Percentiles rank a stretch among this genome's conserved stretches.
Conservation (phyloP, 495 filamentous ascomycete genomes). For the Extremus antarcticus region DNA sequence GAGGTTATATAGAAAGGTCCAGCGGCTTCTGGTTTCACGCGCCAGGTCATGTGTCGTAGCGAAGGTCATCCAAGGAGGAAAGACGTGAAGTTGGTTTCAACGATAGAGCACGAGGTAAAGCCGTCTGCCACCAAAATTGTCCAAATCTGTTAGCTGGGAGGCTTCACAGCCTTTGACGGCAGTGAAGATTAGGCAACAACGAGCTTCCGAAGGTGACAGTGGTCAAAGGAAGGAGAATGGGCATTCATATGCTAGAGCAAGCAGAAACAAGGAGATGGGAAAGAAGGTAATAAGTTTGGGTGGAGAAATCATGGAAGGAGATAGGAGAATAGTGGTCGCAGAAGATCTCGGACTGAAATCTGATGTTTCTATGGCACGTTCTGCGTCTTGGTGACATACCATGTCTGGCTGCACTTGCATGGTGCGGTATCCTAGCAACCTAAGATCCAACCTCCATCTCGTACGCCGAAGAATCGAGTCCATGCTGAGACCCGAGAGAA, state of each 20-base stretch:
- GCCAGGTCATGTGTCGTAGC: too few species aligned
- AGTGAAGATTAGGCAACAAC: too few species aligned
- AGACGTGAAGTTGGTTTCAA: not conserved
- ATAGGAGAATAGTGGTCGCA: not conserved
- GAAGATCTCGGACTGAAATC: not conserved
- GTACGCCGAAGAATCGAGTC: not conserved
- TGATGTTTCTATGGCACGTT: not conserved
- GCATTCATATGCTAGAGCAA: too few species aligned
- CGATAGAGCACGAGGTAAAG: not conserved
- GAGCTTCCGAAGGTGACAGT: too few species aligned
- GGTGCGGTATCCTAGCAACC: not conserved
- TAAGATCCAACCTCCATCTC: not conserved
- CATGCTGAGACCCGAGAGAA: not conserved
- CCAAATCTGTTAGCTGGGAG: not conserved
- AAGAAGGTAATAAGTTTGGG: not conserved
- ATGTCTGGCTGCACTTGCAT: not conserved
- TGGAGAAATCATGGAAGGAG: not conserved
- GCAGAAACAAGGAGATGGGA: not conserved
- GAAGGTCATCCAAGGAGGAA: too few species aligned
- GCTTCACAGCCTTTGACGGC: not conserved
- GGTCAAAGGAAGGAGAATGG: too few species aligned
- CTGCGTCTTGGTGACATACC: not conserved
- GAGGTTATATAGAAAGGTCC: not conserved
- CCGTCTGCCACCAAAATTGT: not conserved
- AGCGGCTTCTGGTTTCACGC: too few species aligned